Evolutionary conservation across 1,139 yeast genomes (phyloP).

Genomic region (Entelexis sorbosivorans): DNA sequence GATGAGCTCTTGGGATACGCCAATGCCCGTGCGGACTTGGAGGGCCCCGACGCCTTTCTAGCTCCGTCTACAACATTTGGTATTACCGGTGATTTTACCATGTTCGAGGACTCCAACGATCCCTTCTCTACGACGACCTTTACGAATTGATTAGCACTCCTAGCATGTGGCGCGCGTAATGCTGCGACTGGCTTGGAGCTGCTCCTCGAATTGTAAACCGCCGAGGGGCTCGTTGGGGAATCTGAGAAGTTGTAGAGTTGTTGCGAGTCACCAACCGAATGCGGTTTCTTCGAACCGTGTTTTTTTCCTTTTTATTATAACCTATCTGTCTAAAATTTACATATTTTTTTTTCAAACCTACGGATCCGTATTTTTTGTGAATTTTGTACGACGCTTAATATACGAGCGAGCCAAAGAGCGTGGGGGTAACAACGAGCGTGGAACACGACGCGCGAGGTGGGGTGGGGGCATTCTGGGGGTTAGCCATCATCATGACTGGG

Average conservation of each 20-base stretch:
- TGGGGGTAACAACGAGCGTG: no score
- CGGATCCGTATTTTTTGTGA: background rate
- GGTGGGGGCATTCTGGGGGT: no score
- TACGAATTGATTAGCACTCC: conserved; percentile 9
- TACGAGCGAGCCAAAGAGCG: no score
- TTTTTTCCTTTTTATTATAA: background rate
- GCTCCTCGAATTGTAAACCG: background rate
- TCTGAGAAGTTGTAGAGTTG: conserved; percentile 12
- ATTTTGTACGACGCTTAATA: no score
- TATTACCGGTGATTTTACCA: conserved; percentile 21
- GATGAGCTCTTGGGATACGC: conserved; percentile 26
- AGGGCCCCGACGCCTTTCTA: conserved; percentile 20
- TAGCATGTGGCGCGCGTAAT: conserved; percentile 24
- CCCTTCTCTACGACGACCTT: conserved; percentile 7
- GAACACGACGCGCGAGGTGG: no score
- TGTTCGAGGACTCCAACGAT: conserved; percentile 20
- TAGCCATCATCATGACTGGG: no score
- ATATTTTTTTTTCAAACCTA: background rate
- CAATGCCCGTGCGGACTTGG: conserved; percentile 19
- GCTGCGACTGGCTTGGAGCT: conserved; percentile 24
- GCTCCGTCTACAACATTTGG: conserved; percentile 21
- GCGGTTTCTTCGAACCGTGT: background rate
- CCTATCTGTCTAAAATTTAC: background rate
- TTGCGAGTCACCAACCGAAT: conserved; percentile 5
- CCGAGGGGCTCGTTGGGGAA: background rate